Base-by-base conservation (phyloP, 495 filamentous ascomycete genomes). In the Cenococcum geophilum region DNA sequence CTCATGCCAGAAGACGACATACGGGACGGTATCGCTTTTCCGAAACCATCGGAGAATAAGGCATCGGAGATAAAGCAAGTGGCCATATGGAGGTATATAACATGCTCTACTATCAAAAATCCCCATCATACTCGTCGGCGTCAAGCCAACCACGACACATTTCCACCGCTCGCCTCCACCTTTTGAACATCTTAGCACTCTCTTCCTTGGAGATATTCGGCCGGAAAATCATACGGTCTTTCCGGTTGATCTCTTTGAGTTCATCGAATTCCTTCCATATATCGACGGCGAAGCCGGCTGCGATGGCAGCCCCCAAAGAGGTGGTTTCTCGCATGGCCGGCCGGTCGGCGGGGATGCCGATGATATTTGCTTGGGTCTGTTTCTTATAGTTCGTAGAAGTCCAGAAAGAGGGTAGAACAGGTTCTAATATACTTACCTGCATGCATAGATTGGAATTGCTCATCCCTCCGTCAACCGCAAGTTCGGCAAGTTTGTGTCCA, bases 311-410 rank as follows among this genome's bases (percentile, higher is more conserved):
- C 25, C 92, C 92, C 1, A 96, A 83, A 12, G 92, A 88, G 14
- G 92, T 97, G 1, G 91, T 96, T 76, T 97, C 92, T 58, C 89
- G 86, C 92, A 97, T 96, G 35, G 82, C 80, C 1, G 92, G 92
- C 10, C 92, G 83, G 71, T 95, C 86, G 58, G 96, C 86, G 32
- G 86, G 87, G 68, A 97, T 95, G 68, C 85, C 83, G 68, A 89
- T 91, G 53, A 97, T 83, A 74, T 96, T 86, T 58, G 92, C 88
- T 81, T 97, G 92, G 4, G 89, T 91, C 82, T 88, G 59, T 11
- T 43, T 27, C n/a, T 12, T 22, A 50, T 60, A 47, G 57, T 54
- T 64, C n/a, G 59, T 54, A 51, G 56, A 47, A 40, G 47, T 55
- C 34, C 4, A 23, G 42, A 49, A 37, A 43, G 57, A 56, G 47